Evolutionary conservation across 768 basidiomycete species (phyloP), one percentile per base, ranked within the genome.

Genomic region (Pleurotus sapidus): DNA sequence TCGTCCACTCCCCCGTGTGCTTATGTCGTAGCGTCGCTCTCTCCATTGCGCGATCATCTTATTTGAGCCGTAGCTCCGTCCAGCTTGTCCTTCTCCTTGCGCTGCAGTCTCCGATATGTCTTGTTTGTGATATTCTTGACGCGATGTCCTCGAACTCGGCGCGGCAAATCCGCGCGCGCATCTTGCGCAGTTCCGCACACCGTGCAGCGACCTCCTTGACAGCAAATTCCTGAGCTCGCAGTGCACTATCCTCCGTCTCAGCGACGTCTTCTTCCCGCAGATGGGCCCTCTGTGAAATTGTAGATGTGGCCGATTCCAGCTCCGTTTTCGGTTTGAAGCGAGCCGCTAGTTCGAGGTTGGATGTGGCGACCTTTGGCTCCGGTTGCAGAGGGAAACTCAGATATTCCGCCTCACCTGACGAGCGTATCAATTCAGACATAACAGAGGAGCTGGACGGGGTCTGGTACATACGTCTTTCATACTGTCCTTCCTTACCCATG

Each of bases 71-170:
- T 75, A 39, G 73, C 81, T 60, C 75, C 72, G 45, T 71, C 69
- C 14, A 87, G 72, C 60, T 84, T 84, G 57, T 87, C 89, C 46
- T 81, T 81, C 65, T 89, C 84, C 67, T 90, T 94, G 68, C 91
- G 82, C 65, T 86, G 87, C 47, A 98, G 78, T 61, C 89, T 88
- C 25, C 95, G 80, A 68, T 94, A 98, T 2, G 92, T 85, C 73
- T 94, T 96, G 69, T 89, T 93, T 77, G 98, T 98, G 73, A 99
- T 99, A 75, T 95, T 98, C 18, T 88, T 84, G 15, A 96, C 78
- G 15, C 95, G 84, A 66, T 90, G 90, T 15, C 94, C 91, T 69
- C 96, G 95, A 37, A 84, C 76, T 98, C 96, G 0, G 93, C 93
- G 4, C 95, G 86, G 74, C 96, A 97, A 77, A 94, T 88, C 40